Base-by-base conservation (phyloP, 176 grass and related monocot genomes). In the Triticum timopheevii region DNA sequence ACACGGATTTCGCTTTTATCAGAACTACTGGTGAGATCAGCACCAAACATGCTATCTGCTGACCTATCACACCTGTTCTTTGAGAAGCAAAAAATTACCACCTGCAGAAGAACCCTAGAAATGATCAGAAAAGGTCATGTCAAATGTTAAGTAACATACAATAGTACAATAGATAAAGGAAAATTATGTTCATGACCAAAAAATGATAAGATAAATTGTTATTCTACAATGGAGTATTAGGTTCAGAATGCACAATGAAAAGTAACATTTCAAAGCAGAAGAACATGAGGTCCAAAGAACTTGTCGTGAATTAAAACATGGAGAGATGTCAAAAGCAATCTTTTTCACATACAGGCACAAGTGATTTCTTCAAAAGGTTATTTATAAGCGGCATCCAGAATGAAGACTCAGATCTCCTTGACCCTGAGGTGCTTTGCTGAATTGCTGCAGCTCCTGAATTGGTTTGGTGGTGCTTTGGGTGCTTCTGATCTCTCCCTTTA, bases 1-100 rank as follows among this genome's bases (percentile, higher is more conserved):
- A 98, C 82, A 79, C 90, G 90, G n/a, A 98, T 98, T 92, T 95
- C 96, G 75, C 96, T 98, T 90, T 98, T 98, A 81, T 98, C 96
- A 1, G 88, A 92, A 90, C 58, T 91, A 93, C 72, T 95, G 79
- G 93, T 98, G 44, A 98, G 84, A 81, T 98, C 96, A 82, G 86
- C 83, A 16, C 81, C 86, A 80, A 89, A 94, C 93, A 98, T 83
- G 81, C 83, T 94, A 64, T 98, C 96, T 76, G 96, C 96, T 75
- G 96, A 90, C 91, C 76, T 98, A 92, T 98, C 96, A 86, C 93
- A 93, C 13, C 96, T 94, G 31, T 92, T 95, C 76, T 98, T 98
- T 79, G 96, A 98, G 88, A 98, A 98, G 86, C 96, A 98, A 73
- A 98, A 98, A 58, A 98, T 95, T 76, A 98, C 93, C 72, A 95